Evolutionary conservation across 768 basidiomycete species (phyloP).

Genomic region (Mycena epipterygia): DNA sequence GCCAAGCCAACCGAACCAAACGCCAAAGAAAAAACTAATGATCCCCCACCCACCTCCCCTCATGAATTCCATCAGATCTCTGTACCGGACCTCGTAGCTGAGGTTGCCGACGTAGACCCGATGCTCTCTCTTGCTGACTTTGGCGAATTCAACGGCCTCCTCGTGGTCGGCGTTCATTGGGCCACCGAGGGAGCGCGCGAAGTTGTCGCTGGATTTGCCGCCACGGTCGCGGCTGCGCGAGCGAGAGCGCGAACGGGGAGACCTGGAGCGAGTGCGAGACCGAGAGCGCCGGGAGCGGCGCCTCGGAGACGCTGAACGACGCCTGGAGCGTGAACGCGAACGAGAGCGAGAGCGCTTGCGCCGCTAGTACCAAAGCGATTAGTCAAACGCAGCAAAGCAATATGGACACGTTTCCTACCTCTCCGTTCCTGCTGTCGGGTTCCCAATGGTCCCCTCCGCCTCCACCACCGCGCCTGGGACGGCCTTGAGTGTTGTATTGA

Average conservation of each 20-base stretch:
- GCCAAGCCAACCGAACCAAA: constrained; percentile 31
- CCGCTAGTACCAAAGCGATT: constrained; percentile 56
- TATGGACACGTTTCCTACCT: constrained; percentile 60
- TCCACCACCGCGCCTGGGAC: constrained; percentile 59
- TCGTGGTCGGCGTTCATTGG: constrained; percentile 93
- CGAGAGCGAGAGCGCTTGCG: constrained; percentile 78
- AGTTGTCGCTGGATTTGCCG: constrained; percentile 72
- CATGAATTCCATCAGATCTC: constrained; percentile 99
- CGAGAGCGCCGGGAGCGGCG: constrained; percentile 75
- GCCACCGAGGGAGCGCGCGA: constrained; percentile 86
- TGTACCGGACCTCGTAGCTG: constrained; percentile 98
- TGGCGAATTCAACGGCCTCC: constrained; percentile 96
- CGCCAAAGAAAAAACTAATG: constrained; percentile 58
- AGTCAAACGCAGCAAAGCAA: constrained; percentile 11
- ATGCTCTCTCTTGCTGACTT: constrained; percentile 97
- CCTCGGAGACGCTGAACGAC: constrained; percentile 42
- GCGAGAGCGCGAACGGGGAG: constrained; percentile 75
- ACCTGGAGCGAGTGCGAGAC: constrained; percentile 66
- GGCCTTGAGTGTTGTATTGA: constrained; percentile 39
- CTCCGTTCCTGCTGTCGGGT: constrained; percentile 80
- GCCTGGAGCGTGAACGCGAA: constrained; percentile 56
- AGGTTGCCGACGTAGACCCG: constrained; percentile 99
- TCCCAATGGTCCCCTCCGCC: constrained; percentile 85
- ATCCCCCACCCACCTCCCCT: constrained; percentile 98
- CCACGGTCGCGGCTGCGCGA: constrained; percentile 68